Evolutionary conservation across 1,284 basidiomycete species (phyloP).

Genomic region (Moesziomyces parantarcticus): DNA sequence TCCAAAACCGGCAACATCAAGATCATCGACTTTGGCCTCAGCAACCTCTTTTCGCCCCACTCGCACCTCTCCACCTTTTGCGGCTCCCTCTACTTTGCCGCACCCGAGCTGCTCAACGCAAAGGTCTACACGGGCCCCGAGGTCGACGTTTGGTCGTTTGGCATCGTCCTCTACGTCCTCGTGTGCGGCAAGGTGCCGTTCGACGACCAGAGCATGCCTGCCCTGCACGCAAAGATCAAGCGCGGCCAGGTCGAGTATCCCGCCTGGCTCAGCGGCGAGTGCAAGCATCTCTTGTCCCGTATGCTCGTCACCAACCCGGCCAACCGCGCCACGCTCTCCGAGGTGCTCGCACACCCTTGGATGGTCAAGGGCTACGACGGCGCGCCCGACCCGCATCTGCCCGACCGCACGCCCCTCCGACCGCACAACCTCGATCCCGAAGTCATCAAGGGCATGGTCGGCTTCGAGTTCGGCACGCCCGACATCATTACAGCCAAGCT

Average conservation of each 20-base stretch:
- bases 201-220: slow-evolving; percentile 99
- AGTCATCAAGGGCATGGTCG: slow-evolving; percentile 90
- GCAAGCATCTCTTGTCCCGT: slow-evolving; percentile 89
- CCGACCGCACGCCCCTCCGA: slow-evolving; percentile 87
- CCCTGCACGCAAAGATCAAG: slow-evolving; percentile 98
- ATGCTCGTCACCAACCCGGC: slow-evolving; percentile 97
- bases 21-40: slow-evolving; percentile 98
- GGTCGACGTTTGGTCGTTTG: slow-evolving; percentile 98
- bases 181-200: slow-evolving; percentile 99
- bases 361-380: slow-evolving; percentile 88
- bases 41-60: slow-evolving; percentile 91
- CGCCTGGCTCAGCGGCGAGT: slow-evolving; percentile 94
- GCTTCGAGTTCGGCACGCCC: slow-evolving; percentile 93
- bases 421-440: slow-evolving; percentile 84
- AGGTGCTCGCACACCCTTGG: slow-evolving; percentile 93
- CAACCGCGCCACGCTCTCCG: slow-evolving; percentile 82
- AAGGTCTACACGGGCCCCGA: slow-evolving; percentile 97
- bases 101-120: slow-evolving; percentile 94
- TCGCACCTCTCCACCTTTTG: slow-evolving; percentile 92
- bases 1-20: slow-evolving; percentile 99
- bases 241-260: slow-evolving; percentile 96
- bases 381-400: slow-evolving; percentile 83
- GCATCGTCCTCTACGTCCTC: slow-evolving; percentile 95
- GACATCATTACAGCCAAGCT: slow-evolving; percentile 85
- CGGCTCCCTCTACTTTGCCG: slow-evolving; percentile 96